Percentiles rank a stretch among this genome's conserved stretches.
Conservation (phyloP, 768 basidiomycete genomes). For the Amanita exitialis region DNA sequence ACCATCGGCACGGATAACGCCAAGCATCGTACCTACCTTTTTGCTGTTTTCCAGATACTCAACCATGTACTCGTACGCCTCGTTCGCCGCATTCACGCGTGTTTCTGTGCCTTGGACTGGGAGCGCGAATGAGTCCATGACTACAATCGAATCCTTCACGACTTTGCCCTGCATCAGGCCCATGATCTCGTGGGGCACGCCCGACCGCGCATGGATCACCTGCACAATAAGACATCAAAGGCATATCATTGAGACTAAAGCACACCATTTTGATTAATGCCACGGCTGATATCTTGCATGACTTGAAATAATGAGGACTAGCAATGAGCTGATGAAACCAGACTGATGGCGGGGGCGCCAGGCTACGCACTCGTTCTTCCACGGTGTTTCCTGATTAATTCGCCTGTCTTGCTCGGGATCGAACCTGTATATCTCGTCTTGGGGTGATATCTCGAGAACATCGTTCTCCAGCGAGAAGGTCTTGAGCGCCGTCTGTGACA, state of each 20-base stretch:
- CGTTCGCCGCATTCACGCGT: constrained; percentile 90
- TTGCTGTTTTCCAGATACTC: constrained; percentile 78
- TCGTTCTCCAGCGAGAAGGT: constrained; percentile 68
- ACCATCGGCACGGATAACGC: background rate
- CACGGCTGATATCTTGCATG: constrained; percentile 91
- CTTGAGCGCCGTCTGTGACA: constrained; percentile 54
- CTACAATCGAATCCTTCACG: constrained; percentile 62
- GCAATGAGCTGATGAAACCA: background rate
- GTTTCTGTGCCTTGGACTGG: constrained; percentile 99
- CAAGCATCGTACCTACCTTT: constrained; percentile 37
- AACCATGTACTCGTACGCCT: constrained; percentile 98
- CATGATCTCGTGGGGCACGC: constrained; percentile 98
- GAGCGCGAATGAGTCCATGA: constrained; percentile 95
- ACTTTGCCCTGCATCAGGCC: constrained; percentile 98
- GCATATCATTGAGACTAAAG: background rate
- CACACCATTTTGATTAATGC: constrained; percentile 91
- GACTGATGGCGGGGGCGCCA: constrained; percentile 2
- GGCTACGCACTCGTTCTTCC: constrained; percentile 72
- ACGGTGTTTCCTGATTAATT: constrained; percentile 65
- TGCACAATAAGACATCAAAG: constrained; percentile 20
- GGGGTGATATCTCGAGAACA: constrained; percentile 55
- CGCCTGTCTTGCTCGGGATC: constrained; percentile 58
- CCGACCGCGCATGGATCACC: constrained; percentile 97
- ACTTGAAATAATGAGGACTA: constrained; percentile 75
- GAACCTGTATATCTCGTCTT: constrained; percentile 75